Evolutionary conservation across 2,329 filamentous ascomycete genomes (phyloP).

Genomic region (Fusarium sp.): DNA sequence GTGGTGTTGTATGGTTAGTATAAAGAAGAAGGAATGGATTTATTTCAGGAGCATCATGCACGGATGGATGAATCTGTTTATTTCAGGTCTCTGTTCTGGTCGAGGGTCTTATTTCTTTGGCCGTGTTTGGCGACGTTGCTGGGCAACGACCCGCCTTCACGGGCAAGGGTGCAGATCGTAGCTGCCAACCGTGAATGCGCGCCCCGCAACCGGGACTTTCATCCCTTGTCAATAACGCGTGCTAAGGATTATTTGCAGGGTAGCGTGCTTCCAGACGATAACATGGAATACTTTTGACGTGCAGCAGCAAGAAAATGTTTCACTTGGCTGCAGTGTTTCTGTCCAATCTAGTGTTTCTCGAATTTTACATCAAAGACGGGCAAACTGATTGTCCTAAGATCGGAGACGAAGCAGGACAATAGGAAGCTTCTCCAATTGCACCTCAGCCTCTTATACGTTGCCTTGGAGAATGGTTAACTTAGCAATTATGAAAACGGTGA

Average conservation of each 20-base stretch:
- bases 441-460: not conserved
- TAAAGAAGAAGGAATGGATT: slow-evolving; percentile 31
- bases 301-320: slow-evolving; percentile 5
- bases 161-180: slow-evolving; percentile 37
- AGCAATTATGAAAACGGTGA: slow-evolving; percentile 3
- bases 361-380: not conserved
- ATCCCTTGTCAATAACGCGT: slow-evolving; percentile 27
- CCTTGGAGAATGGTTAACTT: not conserved
- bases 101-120: slow-evolving; percentile 37
- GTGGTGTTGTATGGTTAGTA: slow-evolving; percentile 44
- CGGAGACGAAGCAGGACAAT: not conserved
- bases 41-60: slow-evolving; percentile 45
- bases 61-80: slow-evolving; percentile 44
- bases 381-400: not conserved
- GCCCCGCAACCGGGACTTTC: slow-evolving; percentile 28
- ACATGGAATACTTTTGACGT: slow-evolving; percentile 19
- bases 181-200: slow-evolving; percentile 29
- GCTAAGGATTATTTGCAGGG: not conserved
- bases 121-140: slow-evolving; percentile 47
- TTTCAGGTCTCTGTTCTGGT: slow-evolving; percentile 17
- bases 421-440: not conserved
- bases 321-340: slow-evolving; percentile 1
- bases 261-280: slow-evolving; percentile 16
- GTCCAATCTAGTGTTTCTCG: not conserved
- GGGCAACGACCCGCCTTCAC: slow-evolving; percentile 42